Percentiles rank a stretch among this genome's conserved stretches.
These are phyloP conservation scores for Phoenix dactylifera DNA, from an alignment of 176 grass and related monocot species.

Conservation along the genomic window DNA sequence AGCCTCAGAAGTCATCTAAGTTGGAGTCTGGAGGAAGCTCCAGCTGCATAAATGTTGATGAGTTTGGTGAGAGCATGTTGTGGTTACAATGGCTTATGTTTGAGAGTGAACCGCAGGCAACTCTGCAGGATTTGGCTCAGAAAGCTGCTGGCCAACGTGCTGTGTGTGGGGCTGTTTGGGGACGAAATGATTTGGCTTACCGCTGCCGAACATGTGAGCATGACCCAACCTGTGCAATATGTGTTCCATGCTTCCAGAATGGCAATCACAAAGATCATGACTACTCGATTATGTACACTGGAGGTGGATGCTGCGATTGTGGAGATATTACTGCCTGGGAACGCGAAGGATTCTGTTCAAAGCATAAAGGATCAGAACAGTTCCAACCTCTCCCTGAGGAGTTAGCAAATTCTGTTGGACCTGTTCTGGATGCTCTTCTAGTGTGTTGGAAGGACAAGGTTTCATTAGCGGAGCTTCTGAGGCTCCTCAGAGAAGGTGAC, in stretches of 20 bases:
- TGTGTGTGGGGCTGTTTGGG: slow-evolving; percentile 85
- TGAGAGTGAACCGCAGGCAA: slow-evolving; percentile 30
- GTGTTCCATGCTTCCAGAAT: slow-evolving; percentile 90
- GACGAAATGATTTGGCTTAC: slow-evolving; percentile 76
- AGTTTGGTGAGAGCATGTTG: slow-evolving; percentile 37
- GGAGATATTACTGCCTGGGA: slow-evolving; percentile 96
- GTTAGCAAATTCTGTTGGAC: slow-evolving; percentile 51
- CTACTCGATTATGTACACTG: slow-evolving; percentile 92
- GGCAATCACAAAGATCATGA: slow-evolving; percentile 86
- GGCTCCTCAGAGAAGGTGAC: slow-evolving; percentile 5
- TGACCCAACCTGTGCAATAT: slow-evolving; percentile 84
- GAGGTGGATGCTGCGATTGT: slow-evolving; percentile 92
- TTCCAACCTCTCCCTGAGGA: slow-evolving; percentile 68
- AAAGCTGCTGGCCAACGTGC: slow-evolving; percentile 43
- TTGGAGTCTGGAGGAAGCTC: slow-evolving; percentile 11
- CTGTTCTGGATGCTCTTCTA: slow-evolving; percentile 60
- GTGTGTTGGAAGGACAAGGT: slow-evolving; percentile 66
- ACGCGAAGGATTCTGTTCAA: slow-evolving; percentile 79
- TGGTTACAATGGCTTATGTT: slow-evolving; percentile 98
- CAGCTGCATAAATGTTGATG: neutral
- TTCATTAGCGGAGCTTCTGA: slow-evolving; percentile 23
- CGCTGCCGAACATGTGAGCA: slow-evolving; percentile 84
- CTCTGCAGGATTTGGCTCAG: slow-evolving; percentile 40
- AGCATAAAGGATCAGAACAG: slow-evolving; percentile 75
- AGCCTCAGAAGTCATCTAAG: slow-evolving; percentile 13